Percentiles rank a stretch among this genome's conserved stretches.
Conservation (phyloP, 148 eudicot genomes). For the Spergularia marina region DNA sequence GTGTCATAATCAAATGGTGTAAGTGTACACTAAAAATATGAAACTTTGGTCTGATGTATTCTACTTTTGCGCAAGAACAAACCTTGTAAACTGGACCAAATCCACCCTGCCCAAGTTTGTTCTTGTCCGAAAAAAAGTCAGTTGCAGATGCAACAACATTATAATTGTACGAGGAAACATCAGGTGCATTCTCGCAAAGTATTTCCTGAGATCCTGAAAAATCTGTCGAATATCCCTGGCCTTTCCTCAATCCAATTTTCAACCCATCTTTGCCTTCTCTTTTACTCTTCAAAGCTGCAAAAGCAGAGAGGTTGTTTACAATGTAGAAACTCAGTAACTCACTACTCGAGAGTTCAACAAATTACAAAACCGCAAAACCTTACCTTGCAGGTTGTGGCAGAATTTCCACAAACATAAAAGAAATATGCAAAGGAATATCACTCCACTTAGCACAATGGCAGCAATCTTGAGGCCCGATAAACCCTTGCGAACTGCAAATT, state of each 20-base stretch:
- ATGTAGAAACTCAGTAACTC: neutral
- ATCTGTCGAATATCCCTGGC: slow-evolving; percentile 30
- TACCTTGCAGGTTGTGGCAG: slow-evolving; percentile 27
- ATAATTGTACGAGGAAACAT: slow-evolving; percentile 36
- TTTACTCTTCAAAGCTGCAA: slow-evolving; percentile 18
- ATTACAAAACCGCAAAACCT: neutral
- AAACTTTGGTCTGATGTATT: too few species aligned
- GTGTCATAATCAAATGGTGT: slow-evolving; percentile 7
- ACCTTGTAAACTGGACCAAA: slow-evolving; percentile 74
- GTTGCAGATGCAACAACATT: slow-evolving; percentile 42
- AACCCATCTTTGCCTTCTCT: slow-evolving; percentile 23
- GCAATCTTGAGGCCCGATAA: slow-evolving; percentile 30
- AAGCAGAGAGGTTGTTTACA: neutral
- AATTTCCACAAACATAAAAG: slow-evolving; percentile 36
- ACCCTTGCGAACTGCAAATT: slow-evolving; percentile 23
- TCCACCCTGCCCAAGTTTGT: slow-evolving; percentile 71
- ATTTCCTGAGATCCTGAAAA: slow-evolving; percentile 33
- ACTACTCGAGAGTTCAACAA: neutral
- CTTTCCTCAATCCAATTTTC: slow-evolving; percentile 22
- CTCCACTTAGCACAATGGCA: slow-evolving; percentile 20
- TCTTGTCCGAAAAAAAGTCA: slow-evolving; percentile 37
- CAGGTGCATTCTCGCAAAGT: slow-evolving; percentile 28
- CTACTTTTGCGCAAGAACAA: neutral
- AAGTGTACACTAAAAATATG: neutral
- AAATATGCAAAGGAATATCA: slow-evolving; percentile 26